Conservation (phyloP, 768 basidiomycete genomes). For the Lyophyllum shimeji region DNA sequence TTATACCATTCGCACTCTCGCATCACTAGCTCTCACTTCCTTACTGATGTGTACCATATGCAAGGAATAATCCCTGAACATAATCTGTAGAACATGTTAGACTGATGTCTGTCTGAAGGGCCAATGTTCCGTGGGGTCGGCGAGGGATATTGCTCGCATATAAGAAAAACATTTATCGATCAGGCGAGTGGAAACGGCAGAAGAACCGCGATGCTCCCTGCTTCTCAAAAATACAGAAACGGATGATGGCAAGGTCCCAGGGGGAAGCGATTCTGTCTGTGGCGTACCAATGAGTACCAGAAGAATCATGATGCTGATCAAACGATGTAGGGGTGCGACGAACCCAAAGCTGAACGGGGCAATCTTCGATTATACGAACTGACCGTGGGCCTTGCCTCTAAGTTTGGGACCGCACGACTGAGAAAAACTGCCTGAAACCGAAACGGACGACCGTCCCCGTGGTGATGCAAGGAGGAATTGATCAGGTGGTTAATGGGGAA, state of each 20-base stretch:
- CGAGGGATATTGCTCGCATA: not conserved
- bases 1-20: slow-evolving; percentile 4
- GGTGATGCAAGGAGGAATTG: slow-evolving; percentile 6
- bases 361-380: not conserved
- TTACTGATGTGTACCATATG: slow-evolving; percentile 14
- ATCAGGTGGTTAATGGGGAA: slow-evolving; percentile 8
- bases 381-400: not conserved
- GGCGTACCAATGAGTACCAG: slow-evolving; percentile 14
- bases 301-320: slow-evolving; percentile 10
- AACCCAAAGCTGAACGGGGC: not conserved
- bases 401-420: not conserved
- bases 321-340: slow-evolving; percentile 2
- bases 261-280: slow-evolving; percentile 8
- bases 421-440: slow-evolving; percentile 1
- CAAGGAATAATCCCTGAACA: slow-evolving; percentile 6
- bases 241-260: not conserved
- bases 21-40: slow-evolving; percentile 2
- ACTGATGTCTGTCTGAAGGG: not conserved
- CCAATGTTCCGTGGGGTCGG: not conserved
- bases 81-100: slow-evolving; percentile 4
- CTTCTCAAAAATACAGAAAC: not conserved
- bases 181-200: not conserved
- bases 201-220: not conserved
- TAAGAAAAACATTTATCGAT: not conserved
- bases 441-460: slow-evolving; percentile 13